phyloP scores from a whole-genome alignment of 1,139 yeast species.

The Arxiozyma slooffiae region DNA sequence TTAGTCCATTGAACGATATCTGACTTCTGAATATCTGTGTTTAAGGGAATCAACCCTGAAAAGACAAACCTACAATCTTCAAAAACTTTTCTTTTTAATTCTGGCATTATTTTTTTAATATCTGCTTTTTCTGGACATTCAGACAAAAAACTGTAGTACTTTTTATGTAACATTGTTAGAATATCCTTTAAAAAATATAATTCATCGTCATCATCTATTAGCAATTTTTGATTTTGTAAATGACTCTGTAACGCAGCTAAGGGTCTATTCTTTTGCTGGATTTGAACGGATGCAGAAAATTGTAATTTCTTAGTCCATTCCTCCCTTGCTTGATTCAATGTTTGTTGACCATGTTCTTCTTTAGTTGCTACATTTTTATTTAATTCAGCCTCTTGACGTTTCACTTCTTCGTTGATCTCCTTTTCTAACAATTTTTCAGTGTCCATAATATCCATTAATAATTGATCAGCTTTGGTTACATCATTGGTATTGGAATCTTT shows the following conservation, averaged over 20 bases:
- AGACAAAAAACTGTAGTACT: conserved; percentile 42
- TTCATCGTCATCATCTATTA: conserved; percentile 77
- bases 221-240: conserved; percentile 54
- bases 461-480: conserved; percentile 24
- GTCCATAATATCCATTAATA: conserved; percentile 28
- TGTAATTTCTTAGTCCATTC: conserved; percentile 36
- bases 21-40: conserved; percentile 56
- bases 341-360: conserved; percentile 7
- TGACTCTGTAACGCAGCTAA: conserved; percentile 73
- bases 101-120: conserved; percentile 62
- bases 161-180: conserved; percentile 51
- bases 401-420: conserved; percentile 30
- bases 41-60: conserved; percentile 79
- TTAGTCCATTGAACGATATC: conserved; percentile 89
- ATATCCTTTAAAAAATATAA: conserved; percentile 55
- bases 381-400: conserved; percentile 28
- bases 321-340: conserved; percentile 26
- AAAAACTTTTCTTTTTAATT: conserved; percentile 58
- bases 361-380: conserved; percentile 1
- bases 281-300: conserved; percentile 33
- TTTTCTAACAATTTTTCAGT: conserved; percentile 26
- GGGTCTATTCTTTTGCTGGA: conserved; percentile 52
- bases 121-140: conserved; percentile 38
- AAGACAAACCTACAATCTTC: conserved; percentile 63
- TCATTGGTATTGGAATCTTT: not conserved